Percentiles rank a stretch among this genome's conserved stretches.
These are phyloP conservation scores for Arthrobotrys pseudoclavata DNA, from an alignment of 2,329 filamentous ascomycete species.

Conservation along the genomic window DNA sequence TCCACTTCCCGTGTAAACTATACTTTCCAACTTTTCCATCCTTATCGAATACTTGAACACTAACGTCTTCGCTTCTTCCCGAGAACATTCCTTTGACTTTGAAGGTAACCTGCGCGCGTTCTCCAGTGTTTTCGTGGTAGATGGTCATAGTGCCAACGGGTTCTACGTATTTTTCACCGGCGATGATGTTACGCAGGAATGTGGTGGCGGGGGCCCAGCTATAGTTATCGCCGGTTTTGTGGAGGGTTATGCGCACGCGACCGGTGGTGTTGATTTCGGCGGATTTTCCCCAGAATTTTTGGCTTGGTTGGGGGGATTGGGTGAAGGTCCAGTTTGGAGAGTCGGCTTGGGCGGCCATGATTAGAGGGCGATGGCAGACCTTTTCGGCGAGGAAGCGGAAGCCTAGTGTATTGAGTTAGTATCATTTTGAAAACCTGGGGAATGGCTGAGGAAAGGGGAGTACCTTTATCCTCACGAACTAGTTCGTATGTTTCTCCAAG, in stretches of 20 bases:
- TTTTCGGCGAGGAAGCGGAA: slow-evolving; percentile 96
- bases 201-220: slow-evolving; percentile 90
- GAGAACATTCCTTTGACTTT: slow-evolving; percentile 98
- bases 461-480: slow-evolving; percentile 82
- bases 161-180: slow-evolving; percentile 98
- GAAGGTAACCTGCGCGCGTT: slow-evolving; percentile 89
- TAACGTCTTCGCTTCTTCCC: slow-evolving; percentile 89
- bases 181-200: slow-evolving; percentile 95
- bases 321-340: slow-evolving; percentile 85
- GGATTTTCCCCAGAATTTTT: slow-evolving; percentile 99
- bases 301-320: slow-evolving; percentile 87
- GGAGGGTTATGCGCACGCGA: slow-evolving; percentile 81
- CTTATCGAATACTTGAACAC: slow-evolving; percentile 78
- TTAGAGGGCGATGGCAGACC: slow-evolving; percentile 90
- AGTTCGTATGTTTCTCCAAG: slow-evolving; percentile 96
- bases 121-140: slow-evolving; percentile 83
- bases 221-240: slow-evolving; percentile 83
- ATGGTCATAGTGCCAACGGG: slow-evolving; percentile 92
- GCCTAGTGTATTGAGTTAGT: slow-evolving; percentile 68
- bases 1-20: slow-evolving; percentile 87
- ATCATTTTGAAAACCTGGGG: not conserved
- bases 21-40: slow-evolving; percentile 76
- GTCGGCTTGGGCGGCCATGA: slow-evolving; percentile 94
- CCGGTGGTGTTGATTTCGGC: slow-evolving; percentile 95
- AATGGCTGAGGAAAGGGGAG: slow-evolving; percentile 65